Conservation (phyloP, 169 alveolate genomes). For the Condylostoma magnum region DNA sequence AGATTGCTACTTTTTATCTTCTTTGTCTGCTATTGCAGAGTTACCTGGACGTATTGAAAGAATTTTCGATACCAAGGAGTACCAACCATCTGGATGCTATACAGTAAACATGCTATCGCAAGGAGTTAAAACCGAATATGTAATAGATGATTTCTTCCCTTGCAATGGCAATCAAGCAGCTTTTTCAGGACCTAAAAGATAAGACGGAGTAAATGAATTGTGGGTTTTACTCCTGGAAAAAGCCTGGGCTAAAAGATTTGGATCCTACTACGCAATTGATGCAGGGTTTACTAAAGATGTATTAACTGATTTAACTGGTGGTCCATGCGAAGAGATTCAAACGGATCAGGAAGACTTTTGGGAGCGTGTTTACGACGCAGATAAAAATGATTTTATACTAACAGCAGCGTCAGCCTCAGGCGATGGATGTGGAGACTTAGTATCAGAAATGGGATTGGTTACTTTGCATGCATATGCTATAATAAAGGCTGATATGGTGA, state of each 20-base stretch:
- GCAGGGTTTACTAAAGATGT: slow-evolving; percentile 39
- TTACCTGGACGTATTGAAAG: slow-evolving; percentile 45
- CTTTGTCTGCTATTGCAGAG: slow-evolving; percentile 76
- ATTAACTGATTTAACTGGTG: slow-evolving; percentile 44
- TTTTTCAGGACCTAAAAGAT: slow-evolving; percentile 19
- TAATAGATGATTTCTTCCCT: slow-evolving; percentile 67
- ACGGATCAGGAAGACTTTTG: slow-evolving; percentile 59
- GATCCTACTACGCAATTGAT: slow-evolving; percentile 40
- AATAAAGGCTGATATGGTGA: slow-evolving; percentile 59
- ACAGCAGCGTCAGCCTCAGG: slow-evolving; percentile 52
- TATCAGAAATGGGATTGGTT: slow-evolving; percentile 68
- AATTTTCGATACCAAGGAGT: slow-evolving; percentile 31
- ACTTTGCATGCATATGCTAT: slow-evolving; percentile 84
- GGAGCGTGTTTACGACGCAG: slow-evolving; percentile 54
- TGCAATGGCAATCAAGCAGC: slow-evolving; percentile 28
- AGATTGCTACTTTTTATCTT: slow-evolving; percentile 73
- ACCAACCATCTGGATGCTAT: slow-evolving; percentile 45
- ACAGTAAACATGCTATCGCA: slow-evolving; percentile 48
- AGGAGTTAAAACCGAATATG: slow-evolving; percentile 48
- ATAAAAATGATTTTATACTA: slow-evolving; percentile 55
- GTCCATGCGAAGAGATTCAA: slow-evolving; percentile 33
- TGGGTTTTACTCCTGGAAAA: slow-evolving; percentile 67
- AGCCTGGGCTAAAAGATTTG: slow-evolving; percentile 68
- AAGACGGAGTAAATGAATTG: slow-evolving; percentile 21
- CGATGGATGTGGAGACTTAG: slow-evolving; percentile 57